phyloP scores from a whole-genome alignment of 2,329 filamentous ascomycete species.

The Immersiporthe knoxdaviesiana region DNA sequence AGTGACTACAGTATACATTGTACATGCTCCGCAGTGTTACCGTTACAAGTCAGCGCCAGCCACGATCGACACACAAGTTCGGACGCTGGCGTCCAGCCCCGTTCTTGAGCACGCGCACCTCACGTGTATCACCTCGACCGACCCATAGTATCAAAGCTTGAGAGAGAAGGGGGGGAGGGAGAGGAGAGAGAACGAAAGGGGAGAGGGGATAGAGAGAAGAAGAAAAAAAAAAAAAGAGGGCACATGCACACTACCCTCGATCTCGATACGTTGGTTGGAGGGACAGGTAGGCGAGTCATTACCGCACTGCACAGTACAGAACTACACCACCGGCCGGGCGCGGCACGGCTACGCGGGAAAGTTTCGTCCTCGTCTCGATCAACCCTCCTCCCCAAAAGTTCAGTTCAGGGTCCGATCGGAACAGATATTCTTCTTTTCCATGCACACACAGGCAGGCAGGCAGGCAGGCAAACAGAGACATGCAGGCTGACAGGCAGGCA shows the following conservation, averaged over 20 bases:
- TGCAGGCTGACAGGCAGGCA: neutral
- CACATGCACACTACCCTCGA: neutral
- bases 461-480: neutral
- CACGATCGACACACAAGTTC: neutral
- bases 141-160: neutral
- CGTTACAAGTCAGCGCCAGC: neutral
- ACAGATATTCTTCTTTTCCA: conserved; percentile 4
- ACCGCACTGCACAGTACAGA: conserved; percentile 3
- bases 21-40: neutral
- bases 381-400: neutral
- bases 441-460: neutral
- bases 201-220: neutral
- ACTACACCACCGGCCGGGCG: neutral
- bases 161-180: neutral
- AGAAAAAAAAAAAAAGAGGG: neutral
- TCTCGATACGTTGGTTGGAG: neutral
- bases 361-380: conserved; percentile 12
- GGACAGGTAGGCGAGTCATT: neutral
- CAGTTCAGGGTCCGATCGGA: neutral
- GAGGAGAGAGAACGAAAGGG: neutral
- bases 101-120: conserved; percentile 13
- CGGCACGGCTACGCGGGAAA: neutral
- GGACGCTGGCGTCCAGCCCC: neutral
- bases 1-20: neutral
- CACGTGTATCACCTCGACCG: neutral